Conservation (phyloP, 2,329 filamentous ascomycete genomes). For the Aspergillus sp. region DNA sequence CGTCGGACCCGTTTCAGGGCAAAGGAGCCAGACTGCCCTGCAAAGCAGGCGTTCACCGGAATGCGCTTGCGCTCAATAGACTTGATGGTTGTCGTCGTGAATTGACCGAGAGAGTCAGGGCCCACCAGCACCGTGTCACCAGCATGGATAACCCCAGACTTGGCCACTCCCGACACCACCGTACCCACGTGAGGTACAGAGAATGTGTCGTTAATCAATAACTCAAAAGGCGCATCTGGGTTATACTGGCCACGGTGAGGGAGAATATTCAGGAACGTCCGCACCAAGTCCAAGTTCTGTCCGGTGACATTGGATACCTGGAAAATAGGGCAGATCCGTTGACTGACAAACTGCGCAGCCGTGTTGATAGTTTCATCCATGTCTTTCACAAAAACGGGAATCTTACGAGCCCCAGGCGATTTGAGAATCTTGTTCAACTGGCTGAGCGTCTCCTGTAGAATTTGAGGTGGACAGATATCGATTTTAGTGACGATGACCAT, state of each 20-base stretch:
- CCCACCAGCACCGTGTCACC: slow-evolving; percentile 88
- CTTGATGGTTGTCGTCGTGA: slow-evolving; percentile 78
- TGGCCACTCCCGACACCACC: slow-evolving; percentile 90
- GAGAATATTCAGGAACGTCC: slow-evolving; percentile 89
- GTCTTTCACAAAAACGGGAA: slow-evolving; percentile 91
- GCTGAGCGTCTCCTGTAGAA: slow-evolving; percentile 85
- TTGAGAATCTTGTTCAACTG: slow-evolving; percentile 92
- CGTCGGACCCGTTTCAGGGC: slow-evolving; percentile 81
- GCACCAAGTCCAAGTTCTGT: slow-evolving; percentile 81
- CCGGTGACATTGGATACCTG: slow-evolving; percentile 98
- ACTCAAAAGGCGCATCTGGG: slow-evolving; percentile 81
- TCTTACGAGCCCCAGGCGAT: slow-evolving; percentile 87
- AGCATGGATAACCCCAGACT: slow-evolving; percentile 77
- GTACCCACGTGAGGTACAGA: slow-evolving; percentile 96
- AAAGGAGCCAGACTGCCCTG: slow-evolving; percentile 89
- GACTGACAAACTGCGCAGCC: slow-evolving; percentile 89
- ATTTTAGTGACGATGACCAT: slow-evolving; percentile 99
- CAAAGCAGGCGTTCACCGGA: slow-evolving; percentile 77
- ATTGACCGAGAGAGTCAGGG: slow-evolving; percentile 85
- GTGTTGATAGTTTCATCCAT: slow-evolving; percentile 91
- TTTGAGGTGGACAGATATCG: slow-evolving; percentile 94
- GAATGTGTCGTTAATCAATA: slow-evolving; percentile 95
- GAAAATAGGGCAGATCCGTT: slow-evolving; percentile 94
- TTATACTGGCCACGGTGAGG: slow-evolving; percentile 94
- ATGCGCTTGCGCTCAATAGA: slow-evolving; percentile 95